A percentile compares a stretch with the other conserved stretches of the same genome.
Conservation (phyloP, 768 basidiomycete genomes). For the Termitomyces sp. region DNA sequence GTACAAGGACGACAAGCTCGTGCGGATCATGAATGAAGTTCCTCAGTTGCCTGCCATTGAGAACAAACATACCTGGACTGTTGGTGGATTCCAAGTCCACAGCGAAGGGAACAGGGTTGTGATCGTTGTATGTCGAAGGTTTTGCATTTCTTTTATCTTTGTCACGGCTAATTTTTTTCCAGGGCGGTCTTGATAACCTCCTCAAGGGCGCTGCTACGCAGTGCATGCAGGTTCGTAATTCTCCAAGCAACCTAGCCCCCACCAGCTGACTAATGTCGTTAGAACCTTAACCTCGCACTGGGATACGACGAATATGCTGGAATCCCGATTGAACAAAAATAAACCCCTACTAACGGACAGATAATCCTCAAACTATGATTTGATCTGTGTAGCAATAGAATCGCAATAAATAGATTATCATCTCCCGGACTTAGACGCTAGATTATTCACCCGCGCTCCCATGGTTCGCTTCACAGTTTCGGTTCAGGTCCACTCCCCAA, state of each 20-base stretch:
- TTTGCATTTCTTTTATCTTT: background rate
- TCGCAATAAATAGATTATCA: background rate
- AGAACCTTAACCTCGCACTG: constrained; percentile 89
- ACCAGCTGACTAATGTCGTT: constrained; percentile 3
- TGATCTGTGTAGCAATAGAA: constrained; percentile 1
- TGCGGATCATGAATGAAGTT: constrained; percentile 62
- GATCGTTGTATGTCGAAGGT: constrained; percentile 63
- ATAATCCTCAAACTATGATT: background rate
- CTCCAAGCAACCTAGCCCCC: background rate
- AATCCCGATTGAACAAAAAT: constrained; percentile 38
- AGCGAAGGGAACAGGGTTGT: constrained; percentile 86
- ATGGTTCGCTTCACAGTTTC: background rate
- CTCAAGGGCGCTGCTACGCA: constrained; percentile 99
- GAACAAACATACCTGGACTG: constrained; percentile 81
- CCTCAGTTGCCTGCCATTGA: constrained; percentile 73
- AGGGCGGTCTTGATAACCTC: constrained; percentile 95
- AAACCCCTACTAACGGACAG: background rate
- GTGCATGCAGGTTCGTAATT: constrained; percentile 74
- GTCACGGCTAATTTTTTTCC: background rate
- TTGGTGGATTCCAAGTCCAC: constrained; percentile 94
- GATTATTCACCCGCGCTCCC: too few relatives aligned
- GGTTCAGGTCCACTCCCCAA: background rate
- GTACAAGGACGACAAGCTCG: constrained; percentile 72
- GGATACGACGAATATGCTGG: constrained; percentile 84
- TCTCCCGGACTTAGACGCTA: background rate